Evolutionary conservation across 768 basidiomycete genomes (phyloP), one percentile per base, ranked within the genome.

Genomic region (Gloeopeniophorella convolvens): DNA sequence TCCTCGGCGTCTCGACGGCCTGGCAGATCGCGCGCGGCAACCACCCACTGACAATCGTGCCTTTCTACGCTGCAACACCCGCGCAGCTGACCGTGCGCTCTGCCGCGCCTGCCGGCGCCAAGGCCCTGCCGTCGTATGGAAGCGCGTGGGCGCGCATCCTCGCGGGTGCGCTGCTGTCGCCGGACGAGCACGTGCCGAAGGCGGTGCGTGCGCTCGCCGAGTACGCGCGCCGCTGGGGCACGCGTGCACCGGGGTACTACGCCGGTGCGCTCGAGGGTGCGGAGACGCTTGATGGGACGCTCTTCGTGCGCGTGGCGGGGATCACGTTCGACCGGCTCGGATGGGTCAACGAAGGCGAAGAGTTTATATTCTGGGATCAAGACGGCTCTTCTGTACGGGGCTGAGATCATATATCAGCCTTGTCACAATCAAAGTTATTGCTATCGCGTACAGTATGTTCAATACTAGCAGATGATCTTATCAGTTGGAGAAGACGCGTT

Each of bases 11-110:
- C 20, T 65, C 67, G 12, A 68, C 85, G 30, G 68, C 66, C 1
- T 76, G 74, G 73, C 81, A 75, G 65, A 60, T 86, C 34, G 70
- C 72, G 4, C 78, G 76, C 15, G 81, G 81, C 11, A 73, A 78
- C 10, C 74, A 77, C 0, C 48, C 60, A 2, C 65, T 83, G 49
- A 68, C 77, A 41, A 66, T 85, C 37, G 59, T 61, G 34, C 71
- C 64, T 5, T 81, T 87, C 65, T 77, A 70, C 55, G 65, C 65
- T 0, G 51, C 48, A 0, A 57, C 59, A 1, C 44, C 50, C 3
- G 30, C 56, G 12, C 49, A 41, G 24, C 56, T 58, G 1, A 18
- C 27, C n/a, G 42, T 49, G 42, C 37, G 69, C 58, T 7, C 47
- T 45, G 52, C 63, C 53, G 28, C 52, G 31, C 24, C 58, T 62